Percentiles rank a stretch among this genome's conserved stretches.
Conservation (phyloP, 2,329 filamentous ascomycete genomes). For the Talaromyces sp. region DNA sequence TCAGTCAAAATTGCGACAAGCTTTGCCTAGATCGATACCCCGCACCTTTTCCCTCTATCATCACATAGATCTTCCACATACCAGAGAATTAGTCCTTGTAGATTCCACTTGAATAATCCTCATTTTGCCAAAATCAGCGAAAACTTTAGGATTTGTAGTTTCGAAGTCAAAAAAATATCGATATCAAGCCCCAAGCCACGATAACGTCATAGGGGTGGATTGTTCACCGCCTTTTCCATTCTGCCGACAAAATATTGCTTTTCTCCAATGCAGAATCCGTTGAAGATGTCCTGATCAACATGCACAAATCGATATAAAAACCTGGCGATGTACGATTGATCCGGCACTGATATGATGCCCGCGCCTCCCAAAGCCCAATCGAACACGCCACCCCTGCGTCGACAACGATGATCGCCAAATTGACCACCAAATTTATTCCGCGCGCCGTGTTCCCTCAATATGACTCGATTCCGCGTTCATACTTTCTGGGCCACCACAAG, state of each 20-base stretch:
- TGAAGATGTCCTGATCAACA: neutral
- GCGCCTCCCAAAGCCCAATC: neutral
- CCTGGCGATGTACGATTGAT: neutral
- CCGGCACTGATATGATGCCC: constrained; percentile 3
- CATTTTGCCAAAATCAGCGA: neutral
- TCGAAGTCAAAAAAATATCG: neutral
- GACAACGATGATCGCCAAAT: constrained; percentile 39
- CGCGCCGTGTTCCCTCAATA: constrained; percentile 71
- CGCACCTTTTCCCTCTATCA: neutral
- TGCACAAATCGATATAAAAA: too few species aligned
- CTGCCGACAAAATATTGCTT: constrained; percentile 4
- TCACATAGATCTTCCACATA: neutral
- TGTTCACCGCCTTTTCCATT: neutral
- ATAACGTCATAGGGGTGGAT: neutral
- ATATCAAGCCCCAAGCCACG: neutral
- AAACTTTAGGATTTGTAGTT: neutral
- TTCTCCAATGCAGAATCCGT: neutral
- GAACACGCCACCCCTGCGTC: neutral
- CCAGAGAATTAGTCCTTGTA: neutral
- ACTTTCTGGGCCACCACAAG: constrained; percentile 91
- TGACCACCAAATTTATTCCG: constrained; percentile 61
- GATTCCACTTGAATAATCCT: neutral
- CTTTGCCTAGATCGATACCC: neutral
- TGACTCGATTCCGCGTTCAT: constrained; percentile 76
- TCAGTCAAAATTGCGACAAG: neutral